Conservation (phyloP, 78 protist genomes). For the Goniomonas avonlea region DNA sequence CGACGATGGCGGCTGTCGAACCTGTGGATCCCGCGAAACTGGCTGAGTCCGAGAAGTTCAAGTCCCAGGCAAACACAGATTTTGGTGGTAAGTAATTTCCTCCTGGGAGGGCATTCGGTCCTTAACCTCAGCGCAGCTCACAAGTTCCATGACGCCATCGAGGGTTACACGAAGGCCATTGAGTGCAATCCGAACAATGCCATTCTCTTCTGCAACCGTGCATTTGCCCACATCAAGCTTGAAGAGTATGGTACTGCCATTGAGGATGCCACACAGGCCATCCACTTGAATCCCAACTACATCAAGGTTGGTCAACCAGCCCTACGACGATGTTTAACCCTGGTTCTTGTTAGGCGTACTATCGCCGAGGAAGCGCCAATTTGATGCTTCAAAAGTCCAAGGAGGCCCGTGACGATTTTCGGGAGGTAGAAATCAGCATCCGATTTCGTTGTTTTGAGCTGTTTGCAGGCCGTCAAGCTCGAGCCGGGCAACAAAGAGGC, state of each 20-base stretch:
- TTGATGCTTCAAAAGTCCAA: constrained; percentile 63
- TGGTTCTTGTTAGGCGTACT: constrained; percentile 2
- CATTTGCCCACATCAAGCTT: constrained; percentile 63
- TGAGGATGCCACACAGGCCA: constrained; percentile 60
- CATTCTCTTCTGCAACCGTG: constrained; percentile 60
- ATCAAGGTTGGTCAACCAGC: constrained; percentile 42
- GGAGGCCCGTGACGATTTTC: constrained; percentile 58
- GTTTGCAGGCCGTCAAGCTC: neutral
- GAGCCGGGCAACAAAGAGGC: constrained; percentile 4
- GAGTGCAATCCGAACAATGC: constrained; percentile 44
- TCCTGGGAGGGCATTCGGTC: no score
- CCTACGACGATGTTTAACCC: no score
- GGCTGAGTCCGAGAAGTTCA: no score
- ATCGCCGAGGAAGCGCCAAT: constrained; percentile 68
- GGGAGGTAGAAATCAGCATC: constrained; percentile 7
- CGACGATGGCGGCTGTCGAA: no score
- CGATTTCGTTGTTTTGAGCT: neutral
- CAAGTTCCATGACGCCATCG: neutral
- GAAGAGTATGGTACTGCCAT: constrained; percentile 66
- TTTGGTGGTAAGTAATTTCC: no score
- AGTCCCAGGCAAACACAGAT: no score
- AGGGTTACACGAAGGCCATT: constrained; percentile 45
- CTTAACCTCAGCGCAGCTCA: no score
- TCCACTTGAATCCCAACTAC: constrained; percentile 57
- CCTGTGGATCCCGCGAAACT: no score